phyloP scores from a whole-genome alignment of 805 yeast genomes.

The Lipomyces sp. region DNA sequence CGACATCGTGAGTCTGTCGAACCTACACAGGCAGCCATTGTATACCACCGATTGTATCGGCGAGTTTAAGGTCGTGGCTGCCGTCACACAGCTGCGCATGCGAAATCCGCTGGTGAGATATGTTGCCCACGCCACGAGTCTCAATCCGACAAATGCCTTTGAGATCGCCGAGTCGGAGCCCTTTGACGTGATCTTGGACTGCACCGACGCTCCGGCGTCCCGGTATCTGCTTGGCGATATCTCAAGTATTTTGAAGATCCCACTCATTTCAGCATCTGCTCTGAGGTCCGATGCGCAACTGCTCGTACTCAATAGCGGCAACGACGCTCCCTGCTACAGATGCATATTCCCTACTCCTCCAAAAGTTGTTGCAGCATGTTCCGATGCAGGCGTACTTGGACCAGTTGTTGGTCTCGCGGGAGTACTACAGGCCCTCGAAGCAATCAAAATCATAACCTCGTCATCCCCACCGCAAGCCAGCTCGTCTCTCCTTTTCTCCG shows the following conservation, averaged over 20 bases:
- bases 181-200: constrained; percentile 84
- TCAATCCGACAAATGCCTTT: constrained; percentile 34
- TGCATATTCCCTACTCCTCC: constrained; percentile 93
- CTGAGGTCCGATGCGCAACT: constrained; percentile 89
- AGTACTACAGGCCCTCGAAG: constrained; percentile 80
- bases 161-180: constrained; percentile 64
- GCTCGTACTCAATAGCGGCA: constrained; percentile 61
- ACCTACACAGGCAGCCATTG: constrained; percentile 83
- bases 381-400: constrained; percentile 92
- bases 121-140: constrained; percentile 26
- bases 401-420: constrained; percentile 96
- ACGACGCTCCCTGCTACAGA: constrained; percentile 84
- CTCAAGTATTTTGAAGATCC: constrained; percentile 48
- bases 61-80: constrained; percentile 72
- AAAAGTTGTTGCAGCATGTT: constrained; percentile 75
- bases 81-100: constrained; percentile 37
- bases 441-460: constrained; percentile 72
- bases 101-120: constrained; percentile 69
- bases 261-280: constrained; percentile 90
- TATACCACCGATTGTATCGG: constrained; percentile 71
- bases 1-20: constrained; percentile 79
- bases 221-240: constrained; percentile 85
- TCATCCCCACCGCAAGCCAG: too few species aligned
- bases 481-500: constrained; percentile 41
- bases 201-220: constrained; percentile 89